These are phyloP conservation scores for Leavenworthia alabamica DNA, from an alignment of 345 rosid species.

Conservation along the genomic window DNA sequence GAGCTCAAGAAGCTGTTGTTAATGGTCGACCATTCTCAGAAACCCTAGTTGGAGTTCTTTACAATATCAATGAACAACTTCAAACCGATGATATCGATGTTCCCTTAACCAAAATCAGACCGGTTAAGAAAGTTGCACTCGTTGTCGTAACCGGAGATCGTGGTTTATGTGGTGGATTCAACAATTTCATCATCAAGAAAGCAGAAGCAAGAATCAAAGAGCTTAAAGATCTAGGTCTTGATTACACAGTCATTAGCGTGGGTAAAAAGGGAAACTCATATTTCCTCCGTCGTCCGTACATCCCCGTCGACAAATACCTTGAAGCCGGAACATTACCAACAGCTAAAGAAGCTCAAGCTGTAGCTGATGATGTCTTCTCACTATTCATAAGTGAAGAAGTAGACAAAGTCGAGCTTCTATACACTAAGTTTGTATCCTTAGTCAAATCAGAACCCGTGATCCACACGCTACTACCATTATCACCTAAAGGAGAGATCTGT, in stretches of 20 bases:
- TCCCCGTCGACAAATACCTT: slow-evolving; percentile 60
- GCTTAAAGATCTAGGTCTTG: slow-evolving; percentile 56
- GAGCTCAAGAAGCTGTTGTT: slow-evolving; percentile 97
- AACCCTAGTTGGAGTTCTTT: slow-evolving; percentile 83
- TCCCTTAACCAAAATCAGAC: slow-evolving; percentile 75
- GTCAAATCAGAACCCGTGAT: slow-evolving; percentile 82
- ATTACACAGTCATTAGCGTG: slow-evolving; percentile 65
- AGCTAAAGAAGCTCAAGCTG: slow-evolving; percentile 68
- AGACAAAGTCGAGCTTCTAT: slow-evolving; percentile 88
- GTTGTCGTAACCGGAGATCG: slow-evolving; percentile 89
- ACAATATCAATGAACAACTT: slow-evolving; percentile 92
- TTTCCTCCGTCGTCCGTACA: slow-evolving; percentile 69
- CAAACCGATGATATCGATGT: slow-evolving; percentile 76
- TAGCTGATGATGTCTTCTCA: slow-evolving; percentile 66
- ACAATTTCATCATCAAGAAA: slow-evolving; percentile 66
- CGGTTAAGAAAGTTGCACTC: slow-evolving; percentile 91
- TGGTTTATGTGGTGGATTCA: slow-evolving; percentile 85
- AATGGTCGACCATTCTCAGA: slow-evolving; percentile 87
- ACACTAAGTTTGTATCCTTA: slow-evolving; percentile 86
- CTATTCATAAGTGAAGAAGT: slow-evolving; percentile 81
- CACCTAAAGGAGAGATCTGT: slow-evolving; percentile 89
- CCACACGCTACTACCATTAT: slow-evolving; percentile 80
- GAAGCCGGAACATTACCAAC: slow-evolving; percentile 50
- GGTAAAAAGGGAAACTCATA: slow-evolving; percentile 86
- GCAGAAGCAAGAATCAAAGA: slow-evolving; percentile 70